Percentiles rank a stretch among this genome's conserved stretches.
phyloP scores from a whole-genome alignment of 2,329 filamentous ascomycete species.

The Cordyceps tenuipes region DNA sequence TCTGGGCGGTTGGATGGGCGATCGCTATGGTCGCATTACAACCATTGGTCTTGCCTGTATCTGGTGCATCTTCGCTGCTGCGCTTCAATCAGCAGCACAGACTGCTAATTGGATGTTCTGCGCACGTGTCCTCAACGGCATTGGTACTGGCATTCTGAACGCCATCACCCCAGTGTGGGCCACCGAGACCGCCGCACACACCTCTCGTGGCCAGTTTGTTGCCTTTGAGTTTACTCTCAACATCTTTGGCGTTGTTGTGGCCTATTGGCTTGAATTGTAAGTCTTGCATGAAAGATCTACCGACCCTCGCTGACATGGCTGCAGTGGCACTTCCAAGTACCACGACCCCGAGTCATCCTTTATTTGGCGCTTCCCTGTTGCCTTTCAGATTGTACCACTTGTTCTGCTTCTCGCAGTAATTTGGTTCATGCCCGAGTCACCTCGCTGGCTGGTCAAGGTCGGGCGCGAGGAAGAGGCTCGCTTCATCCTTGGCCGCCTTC shows the following conservation, averaged over 20 bases:
- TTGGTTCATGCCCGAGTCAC: constrained; percentile 64
- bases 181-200: constrained; percentile 61
- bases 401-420: constrained; percentile 46
- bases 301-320: neutral
- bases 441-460: constrained; percentile 57
- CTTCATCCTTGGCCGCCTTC: constrained; percentile 55
- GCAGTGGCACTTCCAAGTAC: constrained; percentile 48
- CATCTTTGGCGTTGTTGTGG: constrained; percentile 55
- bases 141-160: constrained; percentile 62
- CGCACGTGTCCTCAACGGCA: constrained; percentile 41
- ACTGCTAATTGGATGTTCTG: constrained; percentile 65
- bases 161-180: constrained; percentile 65
- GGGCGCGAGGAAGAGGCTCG: constrained; percentile 59
- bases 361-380: constrained; percentile 61
- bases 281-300: neutral
- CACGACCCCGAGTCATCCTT: constrained; percentile 49
- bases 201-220: constrained; percentile 59
- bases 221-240: constrained; percentile 67
- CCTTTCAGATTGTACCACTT: constrained; percentile 60
- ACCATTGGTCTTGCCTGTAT: constrained; percentile 52
- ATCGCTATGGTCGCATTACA: constrained; percentile 52
- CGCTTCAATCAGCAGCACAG: constrained; percentile 56
- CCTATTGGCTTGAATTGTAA: constrained; percentile 51
- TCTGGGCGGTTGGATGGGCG: constrained; percentile 55
- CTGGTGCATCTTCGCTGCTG: constrained; percentile 53